These are phyloP conservation scores for Salix viminalis DNA, from an alignment of 345 rosid genomes.

Conservation along the genomic window DNA sequence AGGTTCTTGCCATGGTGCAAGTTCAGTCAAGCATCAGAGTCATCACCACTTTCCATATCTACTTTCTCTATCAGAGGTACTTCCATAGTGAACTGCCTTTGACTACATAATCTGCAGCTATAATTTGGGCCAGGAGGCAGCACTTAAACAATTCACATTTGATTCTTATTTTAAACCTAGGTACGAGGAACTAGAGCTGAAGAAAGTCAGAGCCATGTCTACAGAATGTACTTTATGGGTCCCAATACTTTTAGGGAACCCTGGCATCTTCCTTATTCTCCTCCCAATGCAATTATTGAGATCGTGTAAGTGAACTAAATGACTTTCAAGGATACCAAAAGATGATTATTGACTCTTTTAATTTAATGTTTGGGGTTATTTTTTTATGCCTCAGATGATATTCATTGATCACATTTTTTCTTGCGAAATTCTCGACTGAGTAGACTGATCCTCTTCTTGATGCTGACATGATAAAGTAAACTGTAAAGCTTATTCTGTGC, in stretches of 20 bases:
- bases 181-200: conserved; percentile 88
- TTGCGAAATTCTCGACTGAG: background rate
- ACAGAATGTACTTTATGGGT: conserved; percentile 95
- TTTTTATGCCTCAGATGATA: background rate
- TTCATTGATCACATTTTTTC: background rate
- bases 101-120: conserved; percentile 5
- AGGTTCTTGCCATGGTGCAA: conserved; percentile 45
- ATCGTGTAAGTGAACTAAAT: conserved; percentile 67
- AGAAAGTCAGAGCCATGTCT: conserved; percentile 90
- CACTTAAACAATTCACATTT: conserved; percentile 11
- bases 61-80: conserved; percentile 88
- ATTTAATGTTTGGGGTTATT: conserved; percentile 17
- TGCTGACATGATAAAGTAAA: background rate
- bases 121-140: background rate
- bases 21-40: conserved; percentile 60
- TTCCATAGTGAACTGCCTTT: background rate
- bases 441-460: background rate
- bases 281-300: conserved; percentile 81
- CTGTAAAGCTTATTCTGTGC: background rate
- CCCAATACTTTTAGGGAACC: conserved; percentile 96
- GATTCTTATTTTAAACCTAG: conserved; percentile 36
- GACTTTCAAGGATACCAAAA: background rate
- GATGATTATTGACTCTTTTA: conserved; percentile 15
- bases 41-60: conserved; percentile 74
- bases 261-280: conserved; percentile 97